Evolutionary conservation across 2,329 filamentous ascomycete genomes (phyloP).

Genomic region (Gaeumannomyces tritici): DNA sequence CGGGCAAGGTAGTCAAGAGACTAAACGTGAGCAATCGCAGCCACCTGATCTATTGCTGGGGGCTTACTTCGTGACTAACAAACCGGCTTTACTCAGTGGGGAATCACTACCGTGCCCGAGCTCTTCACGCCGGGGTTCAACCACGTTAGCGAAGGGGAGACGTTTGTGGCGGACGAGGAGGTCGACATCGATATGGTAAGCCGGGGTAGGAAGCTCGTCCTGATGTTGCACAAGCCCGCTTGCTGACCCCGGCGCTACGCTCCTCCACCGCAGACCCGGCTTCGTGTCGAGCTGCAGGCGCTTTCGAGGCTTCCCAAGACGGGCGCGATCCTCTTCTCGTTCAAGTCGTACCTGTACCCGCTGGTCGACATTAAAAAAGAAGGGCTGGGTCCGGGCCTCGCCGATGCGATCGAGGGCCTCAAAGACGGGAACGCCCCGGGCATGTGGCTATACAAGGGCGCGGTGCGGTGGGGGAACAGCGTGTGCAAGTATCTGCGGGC

Average conservation of each 20-base stretch:
- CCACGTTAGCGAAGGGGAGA: slow-evolving; percentile 23
- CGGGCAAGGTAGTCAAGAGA: slow-evolving; percentile 38
- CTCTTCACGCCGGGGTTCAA: slow-evolving; percentile 30
- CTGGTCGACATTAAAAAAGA: slow-evolving; percentile 38
- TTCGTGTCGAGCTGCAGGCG: slow-evolving; percentile 42
- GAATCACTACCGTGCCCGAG: slow-evolving; percentile 30
- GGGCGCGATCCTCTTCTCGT: slow-evolving; percentile 39
- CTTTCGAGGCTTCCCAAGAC: slow-evolving; percentile 38
- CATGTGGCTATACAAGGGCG: slow-evolving; percentile 45
- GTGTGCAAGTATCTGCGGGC: slow-evolving; percentile 35
- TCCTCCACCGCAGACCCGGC: slow-evolving; percentile 17
- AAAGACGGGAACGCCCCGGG: slow-evolving; percentile 38
- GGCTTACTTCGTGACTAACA: not conserved
- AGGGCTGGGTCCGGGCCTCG: slow-evolving; percentile 33
- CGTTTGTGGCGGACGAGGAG: slow-evolving; percentile 21
- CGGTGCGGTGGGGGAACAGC: slow-evolving; percentile 33
- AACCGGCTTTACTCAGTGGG: slow-evolving; percentile 27
- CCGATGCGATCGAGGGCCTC: slow-evolving; percentile 43
- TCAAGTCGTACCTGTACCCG: slow-evolving; percentile 45
- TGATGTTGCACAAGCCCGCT: not conserved
- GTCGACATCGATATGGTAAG: slow-evolving; percentile 28
- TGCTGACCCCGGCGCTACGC: not conserved
- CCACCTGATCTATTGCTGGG: not conserved
- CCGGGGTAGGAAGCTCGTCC: not conserved
- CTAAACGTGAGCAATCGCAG: slow-evolving; percentile 30